Evolutionary conservation across 2,329 filamentous ascomycete species (phyloP).

Genomic region (Periconia sp.): DNA sequence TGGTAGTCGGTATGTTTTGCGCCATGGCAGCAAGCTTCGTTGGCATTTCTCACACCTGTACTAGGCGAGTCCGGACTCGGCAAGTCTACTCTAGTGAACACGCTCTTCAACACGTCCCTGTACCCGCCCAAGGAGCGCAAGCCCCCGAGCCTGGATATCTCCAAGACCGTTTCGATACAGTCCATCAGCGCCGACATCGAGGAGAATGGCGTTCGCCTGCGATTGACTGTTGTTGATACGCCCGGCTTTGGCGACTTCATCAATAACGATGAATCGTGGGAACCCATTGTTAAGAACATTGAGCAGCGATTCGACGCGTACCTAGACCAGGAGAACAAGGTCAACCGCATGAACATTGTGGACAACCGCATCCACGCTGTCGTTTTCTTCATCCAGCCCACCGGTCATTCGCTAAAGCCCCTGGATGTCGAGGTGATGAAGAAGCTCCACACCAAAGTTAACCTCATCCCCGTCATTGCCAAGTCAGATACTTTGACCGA

Average conservation of each 20-base stretch:
- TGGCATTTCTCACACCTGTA: conserved; percentile 19
- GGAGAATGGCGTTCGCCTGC: conserved; percentile 95
- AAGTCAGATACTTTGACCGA: conserved; percentile 98
- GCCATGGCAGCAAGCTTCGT: neutral
- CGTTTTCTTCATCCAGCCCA: conserved; percentile 99
- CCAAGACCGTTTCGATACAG: conserved; percentile 72
- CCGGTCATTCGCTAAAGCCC: conserved; percentile 96
- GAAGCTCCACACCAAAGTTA: conserved; percentile 99
- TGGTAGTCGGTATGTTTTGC: conserved; percentile 90
- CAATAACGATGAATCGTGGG: conserved; percentile 99
- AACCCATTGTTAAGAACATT: conserved; percentile 98
- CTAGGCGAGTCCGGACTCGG: conserved; percentile 97
- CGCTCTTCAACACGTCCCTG: conserved; percentile 98
- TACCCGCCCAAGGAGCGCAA: conserved; percentile 99
- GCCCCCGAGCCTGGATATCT: conserved; percentile 94
- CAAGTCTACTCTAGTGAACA: conserved; percentile 99
- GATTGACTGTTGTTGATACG: conserved; percentile 95
- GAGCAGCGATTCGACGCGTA: conserved; percentile 99
- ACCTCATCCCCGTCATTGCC: conserved; percentile 98
- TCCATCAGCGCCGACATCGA: conserved; percentile 74
- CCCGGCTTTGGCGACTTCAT: conserved; percentile 99
- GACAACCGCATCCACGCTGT: conserved; percentile 99
- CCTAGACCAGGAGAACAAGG: conserved; percentile 99
- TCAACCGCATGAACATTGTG: conserved; percentile 99
- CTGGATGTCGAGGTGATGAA: conserved; percentile 99